Percentiles rank a stretch among this genome's conserved stretches.
phyloP scores from a whole-genome alignment of 768 basidiomycete species.

The Tylopilus sp. region DNA sequence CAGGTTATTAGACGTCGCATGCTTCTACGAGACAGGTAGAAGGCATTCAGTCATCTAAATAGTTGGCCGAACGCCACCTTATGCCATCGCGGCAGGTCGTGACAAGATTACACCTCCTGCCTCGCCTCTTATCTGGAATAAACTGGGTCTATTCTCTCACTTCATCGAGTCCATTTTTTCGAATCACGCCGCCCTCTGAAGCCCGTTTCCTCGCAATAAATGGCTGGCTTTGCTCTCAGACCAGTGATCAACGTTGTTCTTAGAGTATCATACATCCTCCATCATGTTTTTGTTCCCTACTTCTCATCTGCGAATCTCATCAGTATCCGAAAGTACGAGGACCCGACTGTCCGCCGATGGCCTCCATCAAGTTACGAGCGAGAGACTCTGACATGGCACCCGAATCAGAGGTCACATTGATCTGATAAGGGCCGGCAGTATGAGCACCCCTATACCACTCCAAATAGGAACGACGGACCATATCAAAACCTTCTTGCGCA shows the following conservation, averaged over 20 bases:
- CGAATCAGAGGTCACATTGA: conserved; percentile 15
- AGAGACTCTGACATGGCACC: conserved; percentile 36
- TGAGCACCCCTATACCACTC: background rate
- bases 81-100: too few relatives aligned
- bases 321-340: conserved; percentile 10
- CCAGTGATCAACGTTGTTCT: background rate
- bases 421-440: conserved; percentile 28
- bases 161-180: background rate
- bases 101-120: background rate
- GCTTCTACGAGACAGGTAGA: too few relatives aligned
- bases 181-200: background rate
- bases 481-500: conserved; percentile 43
- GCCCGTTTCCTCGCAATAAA: background rate
- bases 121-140: background rate
- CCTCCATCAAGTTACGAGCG: conserved; percentile 19
- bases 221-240: background rate
- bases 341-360: conserved; percentile 13
- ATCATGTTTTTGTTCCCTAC: background rate
- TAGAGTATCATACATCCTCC: background rate
- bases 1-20: too few relatives aligned
- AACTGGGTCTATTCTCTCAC: background rate
- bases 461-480: background rate
- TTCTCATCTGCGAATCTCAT: background rate
- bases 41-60: too few relatives aligned
- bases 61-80: too few relatives aligned